Base-by-base conservation (phyloP, 2,329 filamentous ascomycete genomes). In the Arthrobotrys sphaeroides region DNA sequence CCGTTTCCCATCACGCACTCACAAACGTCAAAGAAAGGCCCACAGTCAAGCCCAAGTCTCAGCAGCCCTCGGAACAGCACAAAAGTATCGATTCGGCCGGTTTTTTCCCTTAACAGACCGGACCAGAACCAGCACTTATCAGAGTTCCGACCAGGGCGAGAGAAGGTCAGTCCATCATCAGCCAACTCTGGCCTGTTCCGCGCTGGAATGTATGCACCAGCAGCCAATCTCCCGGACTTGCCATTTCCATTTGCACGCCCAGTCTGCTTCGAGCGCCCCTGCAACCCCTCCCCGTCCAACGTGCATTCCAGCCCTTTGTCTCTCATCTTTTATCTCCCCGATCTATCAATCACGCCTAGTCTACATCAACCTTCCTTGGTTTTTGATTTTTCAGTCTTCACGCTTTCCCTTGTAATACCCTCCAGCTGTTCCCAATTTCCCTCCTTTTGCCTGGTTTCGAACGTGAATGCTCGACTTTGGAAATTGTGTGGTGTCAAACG, bases 101-200 rank as follows among this genome's bases (percentile, higher is more conserved):
- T 53, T 36, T 53, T 53, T 33, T 33, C 28, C 10, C 28, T 53
- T 18, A n/a, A 51, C 26, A 2, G 22, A 22, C 13, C 28, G 36
- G 40, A 45, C 5, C 38, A 10, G 12, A 43, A 22, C 18, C 24
- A 6, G 38, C 24, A 40, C 24, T 28, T 53, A 53, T 53, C 49
- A 20, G 49, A 16, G n/a, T 33, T 53, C 26, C 12, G 43, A 53
- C 49, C 49, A n/a, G 49, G 49, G 49, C 49, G 26, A 55, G 38
- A 20, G 3, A 26, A 33, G 49, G 43, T 74, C 70, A 74, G 70
- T 62, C 49, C 62, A 74, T 74, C 55, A 74, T 74, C 70, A 74
- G 53, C 70, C 70, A 74, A 74, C 68, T 68, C 62, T 68, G 62
- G 55, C 38, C 47, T 74, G 70, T 55, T 60, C 51, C 33, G 51